Evolutionary conservation across 495 filamentous ascomycete genomes (phyloP).

Genomic region (Cercophora samala): DNA sequence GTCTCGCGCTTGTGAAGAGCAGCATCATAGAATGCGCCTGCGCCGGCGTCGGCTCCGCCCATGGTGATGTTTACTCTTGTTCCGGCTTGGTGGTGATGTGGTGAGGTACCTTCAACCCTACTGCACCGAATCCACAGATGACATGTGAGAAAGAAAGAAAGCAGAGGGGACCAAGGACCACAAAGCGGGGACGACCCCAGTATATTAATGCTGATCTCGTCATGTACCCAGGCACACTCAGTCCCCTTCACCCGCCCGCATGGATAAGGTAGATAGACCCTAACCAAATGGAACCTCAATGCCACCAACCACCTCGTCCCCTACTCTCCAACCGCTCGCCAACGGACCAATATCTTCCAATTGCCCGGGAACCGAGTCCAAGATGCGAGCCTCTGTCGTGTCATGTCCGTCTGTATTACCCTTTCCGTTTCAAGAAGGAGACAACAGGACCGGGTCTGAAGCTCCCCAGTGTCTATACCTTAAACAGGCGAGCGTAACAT

Average conservation of each 20-base stretch:
- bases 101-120: too few species aligned
- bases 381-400: neutral
- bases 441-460: neutral
- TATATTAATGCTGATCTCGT: neutral
- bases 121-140: neutral
- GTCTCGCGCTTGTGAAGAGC: conserved; percentile 62
- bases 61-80: conserved; percentile 26
- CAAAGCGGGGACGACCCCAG: neutral
- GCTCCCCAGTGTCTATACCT: neutral
- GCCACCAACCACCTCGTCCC: neutral
- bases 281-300: neutral
- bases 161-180: neutral
- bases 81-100: neutral
- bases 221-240: neutral
- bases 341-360: conserved; percentile 12
- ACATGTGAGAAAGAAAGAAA: neutral
- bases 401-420: neutral
- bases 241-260: neutral
- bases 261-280: neutral
- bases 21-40: conserved; percentile 54
- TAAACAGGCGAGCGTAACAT: neutral
- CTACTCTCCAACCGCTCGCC: neutral
- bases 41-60: conserved; percentile 36
- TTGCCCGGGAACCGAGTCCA: conserved; percentile 21
- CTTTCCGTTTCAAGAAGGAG: neutral